These are phyloP conservation scores for Metschnikowia kofuensis DNA, from an alignment of 805 yeast species.

Conservation along the genomic window DNA sequence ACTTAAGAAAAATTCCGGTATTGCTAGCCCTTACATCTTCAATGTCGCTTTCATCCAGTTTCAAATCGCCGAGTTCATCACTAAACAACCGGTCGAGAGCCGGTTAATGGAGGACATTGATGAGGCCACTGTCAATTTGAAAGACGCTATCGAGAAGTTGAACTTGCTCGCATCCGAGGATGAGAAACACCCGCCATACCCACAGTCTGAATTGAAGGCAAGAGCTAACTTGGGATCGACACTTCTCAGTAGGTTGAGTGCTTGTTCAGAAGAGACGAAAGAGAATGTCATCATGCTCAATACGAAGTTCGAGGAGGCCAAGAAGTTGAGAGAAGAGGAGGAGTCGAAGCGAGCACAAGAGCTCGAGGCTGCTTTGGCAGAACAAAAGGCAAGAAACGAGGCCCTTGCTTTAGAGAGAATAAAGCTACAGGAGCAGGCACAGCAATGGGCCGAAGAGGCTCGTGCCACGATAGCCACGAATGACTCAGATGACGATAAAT, in stretches of 20 bases:
- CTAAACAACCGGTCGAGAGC: conserved; percentile 54
- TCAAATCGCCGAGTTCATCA: conserved; percentile 80
- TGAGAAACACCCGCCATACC: conserved; percentile 66
- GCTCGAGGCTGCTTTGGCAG: conserved; percentile 41
- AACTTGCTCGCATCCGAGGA: conserved; percentile 54
- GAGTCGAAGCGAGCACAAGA: conserved; percentile 32
- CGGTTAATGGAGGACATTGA: conserved; percentile 64
- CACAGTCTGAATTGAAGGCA: conserved; percentile 74
- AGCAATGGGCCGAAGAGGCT: conserved; percentile 47
- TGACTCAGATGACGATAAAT: conserved; percentile 33
- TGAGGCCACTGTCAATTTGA: conserved; percentile 52
- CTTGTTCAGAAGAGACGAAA: conserved; percentile 68
- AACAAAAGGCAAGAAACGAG: conserved; percentile 45
- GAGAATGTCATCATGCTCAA: conserved; percentile 58
- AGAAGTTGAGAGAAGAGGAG: conserved; percentile 60
- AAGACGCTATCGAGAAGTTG: conserved; percentile 58
- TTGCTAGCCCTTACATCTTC: conserved; percentile 49
- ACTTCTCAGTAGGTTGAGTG: conserved; percentile 65
- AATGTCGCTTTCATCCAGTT: conserved; percentile 82
- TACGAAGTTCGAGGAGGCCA: conserved; percentile 70
- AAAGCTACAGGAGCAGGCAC: conserved; percentile 50
- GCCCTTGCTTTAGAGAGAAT: conserved; percentile 45
- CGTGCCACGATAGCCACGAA: conserved; percentile 36
- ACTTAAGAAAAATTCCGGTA: conserved; percentile 29
- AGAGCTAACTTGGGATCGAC: conserved; percentile 88